Percentiles rank a stretch among this genome's conserved stretches.
Conservation (phyloP, 202 grass and related monocot genomes). For the Dendrocalamus latiflorus region DNA sequence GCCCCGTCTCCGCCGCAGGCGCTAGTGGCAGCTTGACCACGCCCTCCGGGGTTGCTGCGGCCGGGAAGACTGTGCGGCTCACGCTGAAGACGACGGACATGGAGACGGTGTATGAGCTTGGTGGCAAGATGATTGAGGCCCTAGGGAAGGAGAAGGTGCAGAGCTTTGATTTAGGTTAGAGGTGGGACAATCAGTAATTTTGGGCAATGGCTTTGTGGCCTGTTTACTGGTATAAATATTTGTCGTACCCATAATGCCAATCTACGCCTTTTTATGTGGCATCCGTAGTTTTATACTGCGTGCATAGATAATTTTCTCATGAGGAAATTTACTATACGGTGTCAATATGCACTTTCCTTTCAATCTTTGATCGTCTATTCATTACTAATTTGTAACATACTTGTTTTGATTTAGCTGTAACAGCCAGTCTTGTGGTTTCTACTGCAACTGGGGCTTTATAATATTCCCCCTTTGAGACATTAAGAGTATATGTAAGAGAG, state of each 20-base stretch:
- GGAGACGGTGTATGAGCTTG: constrained; percentile 92
- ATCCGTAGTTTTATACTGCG: not conserved
- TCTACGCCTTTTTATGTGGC: not conserved
- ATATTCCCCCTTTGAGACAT: too few species aligned
- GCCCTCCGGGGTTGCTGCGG: constrained; percentile 32
- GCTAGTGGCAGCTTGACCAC: constrained; percentile 4
- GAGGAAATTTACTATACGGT: not conserved
- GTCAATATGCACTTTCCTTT: not conserved
- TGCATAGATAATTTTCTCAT: not conserved
- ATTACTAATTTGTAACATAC: too few species aligned
- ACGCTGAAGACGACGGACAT: constrained; percentile 94
- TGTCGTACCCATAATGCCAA: not conserved
- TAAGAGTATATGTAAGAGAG: too few species aligned
- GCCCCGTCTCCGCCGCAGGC: constrained; percentile 38
- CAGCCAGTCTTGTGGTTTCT: not conserved
- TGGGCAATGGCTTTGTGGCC: not conserved
- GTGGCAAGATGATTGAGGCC: constrained; percentile 96
- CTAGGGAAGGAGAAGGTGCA: constrained; percentile 92
- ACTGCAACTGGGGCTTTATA: too few species aligned
- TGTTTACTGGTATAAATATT: not conserved
- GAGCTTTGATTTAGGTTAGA: too few species aligned
- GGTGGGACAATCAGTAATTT: not conserved
- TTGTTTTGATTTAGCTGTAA: not conserved
- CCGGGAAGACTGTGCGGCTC: constrained; percentile 65
- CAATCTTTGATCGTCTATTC: not conserved